Base-by-base conservation (phyloP, 1,284 basidiomycete species). In the Naganishia liquefaciens region DNA sequence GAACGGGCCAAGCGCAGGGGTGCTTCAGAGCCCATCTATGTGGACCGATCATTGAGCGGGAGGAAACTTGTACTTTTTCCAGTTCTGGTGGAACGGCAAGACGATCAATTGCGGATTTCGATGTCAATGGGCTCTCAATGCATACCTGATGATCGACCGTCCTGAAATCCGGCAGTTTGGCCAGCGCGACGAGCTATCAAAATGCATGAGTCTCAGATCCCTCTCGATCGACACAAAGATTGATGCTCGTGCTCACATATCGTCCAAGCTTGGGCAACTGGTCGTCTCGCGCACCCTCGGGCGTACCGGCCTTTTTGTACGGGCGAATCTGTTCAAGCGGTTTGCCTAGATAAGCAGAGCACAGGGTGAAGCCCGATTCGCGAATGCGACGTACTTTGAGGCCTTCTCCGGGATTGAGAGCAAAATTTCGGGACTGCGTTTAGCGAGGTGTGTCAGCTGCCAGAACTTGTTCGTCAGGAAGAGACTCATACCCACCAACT, bases 331-430 rank as follows among this genome's bases (percentile, higher is more conserved):
- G 66, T 10, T 17, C 21, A 37, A 13, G 6, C 6, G 7, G 7
- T 37, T 37, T 37, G 33, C 33, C 33, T 10, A 37, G 33, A 37
- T 37, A 10, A 37, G 33, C 33, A 37, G 13, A 3, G 10, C 23
- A 17, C 11, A 27, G 25, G 27, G 0, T 5, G 37, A 4, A 10
- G 13, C 33, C 33, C 10, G 10, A 52, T 17, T 57, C 11, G 19
- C 0, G n/a, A n/a, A 21, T 27, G 37, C 23, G n/a, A 63, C 70
- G 42, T 55, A 76, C 76, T 61, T 90, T 91, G 42, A 93, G 81
- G 0, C 91, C 91, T 78, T 90, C 86, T 50, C 82, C 83, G 0
- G 91, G 90, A 73, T 93, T 95, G 67, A 93, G 81, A 3, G 90
- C 91, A 78, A 93, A 93, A 74, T 92, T 92, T 39, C 90, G 84